Base-by-base conservation (phyloP, 1,139 yeast species). In the Nakaseomyces kungkrabaensis region DNA sequence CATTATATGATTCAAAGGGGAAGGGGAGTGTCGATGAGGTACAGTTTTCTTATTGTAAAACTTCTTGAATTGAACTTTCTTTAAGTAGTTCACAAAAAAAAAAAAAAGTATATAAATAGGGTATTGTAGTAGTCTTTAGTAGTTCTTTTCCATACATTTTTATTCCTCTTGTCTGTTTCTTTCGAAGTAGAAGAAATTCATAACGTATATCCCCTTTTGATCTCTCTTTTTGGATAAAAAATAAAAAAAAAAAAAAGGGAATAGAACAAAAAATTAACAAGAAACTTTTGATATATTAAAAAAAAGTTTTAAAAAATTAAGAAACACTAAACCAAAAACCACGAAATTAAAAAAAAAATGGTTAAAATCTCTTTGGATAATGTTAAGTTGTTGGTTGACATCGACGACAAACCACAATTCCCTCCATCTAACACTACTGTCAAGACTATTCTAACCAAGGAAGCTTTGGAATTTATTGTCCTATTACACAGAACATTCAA, bases 401-500 rank as follows among this genome's bases (percentile, higher is more conserved):
- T 85, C 50, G 84, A 84, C 48, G 70, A 69, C 52, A 70, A 68
- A 45, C 82, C 88, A 32, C 72, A 75, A 60, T 83, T 79, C 67
- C 72, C 79, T 52, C 75, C 77, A 57, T 78, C 83, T 49, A 73
- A 74, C 24, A 68, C 77, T 5, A 71, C 78, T 1, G 73, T 74
- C 25, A 64, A 68, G 17, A 75, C 72, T 55, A 70, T 75, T 48
- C 56, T 77, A 38, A 73, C 78, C 9, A 67, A 68, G 51, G 86
- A 81, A 51, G 89, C 90, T 4, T 70, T 85, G 55, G 83, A 79
- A 51, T 81, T 85, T 56, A 78, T 84, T 52, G 87, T 85, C 36
- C 70, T 85, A 45, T 73, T 85, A 57, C 92, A 85, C 68, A 78
- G 87, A 66, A 75, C 84, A 43, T 85, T 85, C 73, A 79, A 83